These are phyloP conservation scores for Haplosporangium sp. DNA, from an alignment of 371 early-diverging fungal species.

Conservation along the genomic window DNA sequence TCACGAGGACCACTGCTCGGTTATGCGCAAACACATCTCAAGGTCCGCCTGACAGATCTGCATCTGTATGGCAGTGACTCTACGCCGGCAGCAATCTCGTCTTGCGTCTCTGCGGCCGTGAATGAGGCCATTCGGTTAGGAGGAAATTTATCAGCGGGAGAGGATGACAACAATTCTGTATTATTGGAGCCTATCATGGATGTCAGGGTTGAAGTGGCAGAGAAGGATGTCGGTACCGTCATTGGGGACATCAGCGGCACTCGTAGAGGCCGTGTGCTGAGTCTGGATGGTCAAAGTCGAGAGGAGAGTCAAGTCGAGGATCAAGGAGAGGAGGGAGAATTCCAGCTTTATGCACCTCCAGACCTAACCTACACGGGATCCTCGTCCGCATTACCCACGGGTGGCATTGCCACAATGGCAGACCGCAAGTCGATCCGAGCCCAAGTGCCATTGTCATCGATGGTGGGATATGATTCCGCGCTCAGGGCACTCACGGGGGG, in stretches of 20 bases:
- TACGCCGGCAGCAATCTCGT: conserved; percentile 72
- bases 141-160: conserved; percentile 13
- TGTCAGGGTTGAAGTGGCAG: conserved; percentile 77
- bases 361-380: conserved; percentile 57
- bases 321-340: conserved; percentile 51
- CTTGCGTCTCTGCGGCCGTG: conserved; percentile 73
- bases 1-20: conserved; percentile 85
- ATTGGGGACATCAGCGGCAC: conserved; percentile 83
- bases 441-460: conserved; percentile 81
- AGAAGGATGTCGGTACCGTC: conserved; percentile 81
- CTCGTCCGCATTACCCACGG: background rate
- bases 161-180: conserved; percentile 50
- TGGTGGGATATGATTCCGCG: conserved; percentile 90
- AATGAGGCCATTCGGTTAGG: conserved; percentile 68
- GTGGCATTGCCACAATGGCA: conserved; percentile 57
- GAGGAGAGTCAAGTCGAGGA: conserved; percentile 25
- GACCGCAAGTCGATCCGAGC: conserved; percentile 68
- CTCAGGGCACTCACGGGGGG: conserved; percentile 91
- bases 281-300: conserved; percentile 54
- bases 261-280: conserved; percentile 79
- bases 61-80: conserved; percentile 74
- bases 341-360: conserved; percentile 64
- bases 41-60: conserved; percentile 65
- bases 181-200: conserved; percentile 93
- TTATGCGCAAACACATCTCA: conserved; percentile 79